Evolutionary conservation across 371 early-diverging fungal genomes (phyloP), one percentile per base, ranked within the genome.

Genomic region (Mycotypha africana): DNA sequence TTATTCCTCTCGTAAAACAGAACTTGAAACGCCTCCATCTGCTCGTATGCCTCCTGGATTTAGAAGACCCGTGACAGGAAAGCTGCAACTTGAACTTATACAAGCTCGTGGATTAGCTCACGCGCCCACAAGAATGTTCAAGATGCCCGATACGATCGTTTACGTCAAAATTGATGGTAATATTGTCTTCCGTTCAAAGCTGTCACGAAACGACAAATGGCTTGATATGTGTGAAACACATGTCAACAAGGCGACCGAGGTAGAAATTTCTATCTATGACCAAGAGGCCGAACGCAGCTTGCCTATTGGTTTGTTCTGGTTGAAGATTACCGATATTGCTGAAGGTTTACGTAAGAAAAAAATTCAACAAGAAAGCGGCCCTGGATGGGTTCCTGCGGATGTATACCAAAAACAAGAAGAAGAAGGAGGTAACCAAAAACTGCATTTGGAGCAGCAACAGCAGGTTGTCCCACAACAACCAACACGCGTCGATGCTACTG

Each of bases 181-280:
- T 12, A 73, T 81, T 31, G 82, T 82, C 20, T 91, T 83, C 24
- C 82, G 77, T 47, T 86, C 95, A 1, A 81, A 82, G 11, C 77
- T 81, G 14, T 74, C 80, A 23, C 78, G 80, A 25, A 76, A 78
- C 22, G 84, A 81, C 38, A 78, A 75, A 25, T 95, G 93, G 89
- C 71, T 80, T 49, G 94, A 97, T 36, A 82, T 85, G 35, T 89
- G 92, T 58, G 86, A 84, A 40, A 76, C 93, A 24, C 74, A 81
- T 43, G 86, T 93, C 36, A 89, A 91, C 51, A 89, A 89, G 62
- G 94, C 90, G 3, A 82, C 85, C 22, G 96, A 96, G 53, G 79
- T 95, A 2, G 98, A 98, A 60, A 70, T 98, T 26, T 79, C 88
- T 6, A 72, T 94, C 10, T 83, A 82, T 47, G 92, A 92, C 49